Base-by-base conservation (phyloP, 257 asterid species). In the Oldenlandia corymbosa region DNA sequence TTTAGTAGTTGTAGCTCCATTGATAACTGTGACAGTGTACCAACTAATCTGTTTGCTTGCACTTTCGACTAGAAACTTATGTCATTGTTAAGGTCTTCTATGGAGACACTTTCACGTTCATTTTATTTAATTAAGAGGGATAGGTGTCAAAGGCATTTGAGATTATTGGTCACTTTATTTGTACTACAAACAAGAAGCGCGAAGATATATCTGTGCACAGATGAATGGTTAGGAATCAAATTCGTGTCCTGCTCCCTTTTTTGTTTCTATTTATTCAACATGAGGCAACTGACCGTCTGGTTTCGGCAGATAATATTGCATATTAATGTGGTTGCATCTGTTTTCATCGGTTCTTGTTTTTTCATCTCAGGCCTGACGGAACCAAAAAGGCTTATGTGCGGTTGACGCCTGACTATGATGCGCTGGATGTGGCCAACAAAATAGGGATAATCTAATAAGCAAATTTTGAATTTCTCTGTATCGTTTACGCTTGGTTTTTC, bases 351-450 rank as follows among this genome's bases (percentile, higher is more conserved):
- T 23, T 12, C 1, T 2, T 2, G n/a, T 17, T 24, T 3, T 34
- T 39, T 18, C 45, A 20, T 57, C 20, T 9, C 46, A 57, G 62
- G 62, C 62, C 62, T 32, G 62, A 57, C 11, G 62, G 62, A 26
- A 57, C 62, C 28, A 57, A 57, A 28, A 57, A 57, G 62, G 62
- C 62, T 2, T 57, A 57, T 10, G 62, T 57, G 39, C 75, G 83
- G 75, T 70, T 83, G 77, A 83, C 86, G 11, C 90, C 86, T 7
- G 86, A 83, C 65, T 80, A 74, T 36, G 86, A 83, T 72, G 90
- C 90, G 43, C 68, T 80, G 55, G 84, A 83, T 27, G 86, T 83
- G 1, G 90, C 90, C 5, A 83, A 83, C 81, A 83, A 83, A 61
- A 83, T 83, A 6, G 86, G 83, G 34, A 83, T 83, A 16, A 80